Evolutionary conservation across 176 grass and related monocot genomes (phyloP), one percentile per base, ranked within the genome.

Genomic region (Aegilops speltoides): DNA sequence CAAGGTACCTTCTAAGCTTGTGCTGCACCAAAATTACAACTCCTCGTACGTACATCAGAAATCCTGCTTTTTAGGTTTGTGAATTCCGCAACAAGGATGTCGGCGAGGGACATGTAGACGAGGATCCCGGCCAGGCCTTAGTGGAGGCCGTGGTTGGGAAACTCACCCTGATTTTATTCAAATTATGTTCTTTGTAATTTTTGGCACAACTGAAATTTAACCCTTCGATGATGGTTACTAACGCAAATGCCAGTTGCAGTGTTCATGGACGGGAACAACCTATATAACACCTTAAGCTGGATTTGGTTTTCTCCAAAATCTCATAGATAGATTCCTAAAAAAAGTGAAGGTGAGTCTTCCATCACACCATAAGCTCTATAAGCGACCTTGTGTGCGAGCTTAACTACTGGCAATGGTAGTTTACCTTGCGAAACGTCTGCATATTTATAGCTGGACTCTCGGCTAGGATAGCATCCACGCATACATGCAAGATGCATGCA

Each of bases 1-100:
- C 91, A 10, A 91, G 78, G 63, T 91, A 96, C 87, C 54, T 46
- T 46, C 3, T 13, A 46, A 0, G 43, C 3, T 13, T 46, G 43
- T 46, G 3, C 12, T 46, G 43, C 43, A 46, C 12, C 43, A 46
- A 2, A 46, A 46, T 13, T 46, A 46, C 12, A 57, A 57, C 54
- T 8, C 54, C 54, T 57, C 0, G 3, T 6, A 57, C 52, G 7
- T 0, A 57, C 54, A 57, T 57, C 7, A 1, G 54, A 57, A 57
- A 20, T 56, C 52, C 1, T 56, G 17, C 15, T 19, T 56, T 56
- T 57, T 3, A 57, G 6, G 54, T 57, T 57, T 0, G 19, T 20
- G 54, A 57, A 57, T 19, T 57, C 54, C 54, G 3, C 54, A 1
- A 20, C 7, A 2, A 57, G 54, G 6, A 57, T 8, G 7, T 57